Percentiles rank a stretch among this genome's conserved stretches.
phyloP scores from a whole-genome alignment of 2,329 filamentous ascomycete species.

The Cordyceps javanica region DNA sequence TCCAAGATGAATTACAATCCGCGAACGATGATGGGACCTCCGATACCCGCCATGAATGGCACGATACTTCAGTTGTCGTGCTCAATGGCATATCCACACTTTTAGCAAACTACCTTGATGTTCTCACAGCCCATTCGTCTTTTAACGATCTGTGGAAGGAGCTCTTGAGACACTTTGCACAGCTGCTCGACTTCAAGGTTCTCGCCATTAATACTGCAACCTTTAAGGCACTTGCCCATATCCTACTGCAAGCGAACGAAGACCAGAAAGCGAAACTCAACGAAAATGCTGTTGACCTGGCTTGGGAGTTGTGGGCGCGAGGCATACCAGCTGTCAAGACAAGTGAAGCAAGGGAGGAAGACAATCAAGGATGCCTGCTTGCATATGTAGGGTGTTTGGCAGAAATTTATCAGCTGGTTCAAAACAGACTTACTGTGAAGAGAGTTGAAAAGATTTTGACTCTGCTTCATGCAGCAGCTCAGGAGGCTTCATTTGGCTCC shows the following conservation, averaged over 20 bases:
- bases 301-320: conserved; percentile 65
- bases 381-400: conserved; percentile 75
- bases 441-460: conserved; percentile 62
- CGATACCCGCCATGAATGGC: conserved; percentile 53
- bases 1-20: conserved; percentile 50
- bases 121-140: conserved; percentile 57
- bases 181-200: conserved; percentile 54
- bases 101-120: conserved; percentile 68
- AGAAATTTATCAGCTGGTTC: conserved; percentile 72
- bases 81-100: conserved; percentile 67
- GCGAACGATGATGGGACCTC: conserved; percentile 34
- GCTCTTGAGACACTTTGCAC: conserved; percentile 62
- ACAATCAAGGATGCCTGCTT: conserved; percentile 77
- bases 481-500: conserved; percentile 58
- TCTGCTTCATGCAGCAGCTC: conserved; percentile 65
- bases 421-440: conserved; percentile 54
- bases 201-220: conserved; percentile 67
- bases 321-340: conserved; percentile 49
- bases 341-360: conserved; percentile 33
- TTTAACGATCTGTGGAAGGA: conserved; percentile 73
- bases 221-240: conserved; percentile 60
- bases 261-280: conserved; percentile 39
- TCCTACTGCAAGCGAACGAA: conserved; percentile 48
- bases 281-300: conserved; percentile 49
- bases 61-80: conserved; percentile 69